Conservation (phyloP, 2,329 filamentous ascomycete species). For the Talaromyces funiculosus region DNA sequence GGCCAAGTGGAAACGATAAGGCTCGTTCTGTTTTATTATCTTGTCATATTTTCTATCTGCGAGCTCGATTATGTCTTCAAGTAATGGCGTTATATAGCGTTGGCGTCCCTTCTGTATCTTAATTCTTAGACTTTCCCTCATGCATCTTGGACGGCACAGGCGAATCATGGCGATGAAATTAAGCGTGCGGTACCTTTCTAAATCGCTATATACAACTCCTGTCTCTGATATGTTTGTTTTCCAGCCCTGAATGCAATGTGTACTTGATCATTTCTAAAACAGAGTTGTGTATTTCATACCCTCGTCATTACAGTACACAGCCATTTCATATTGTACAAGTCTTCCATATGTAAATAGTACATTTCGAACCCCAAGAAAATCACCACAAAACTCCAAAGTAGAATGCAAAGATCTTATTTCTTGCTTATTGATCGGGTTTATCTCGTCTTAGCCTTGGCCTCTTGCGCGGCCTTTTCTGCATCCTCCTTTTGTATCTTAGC, state of each 20-base stretch:
- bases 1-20: slow-evolving; percentile 43
- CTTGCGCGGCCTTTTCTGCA: slow-evolving; percentile 54
- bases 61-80: neutral
- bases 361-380: slow-evolving; percentile 13
- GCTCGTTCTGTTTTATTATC: neutral
- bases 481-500: slow-evolving; percentile 69
- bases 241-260: slow-evolving; percentile 7
- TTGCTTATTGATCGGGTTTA: slow-evolving; percentile 29
- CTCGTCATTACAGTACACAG: neutral
- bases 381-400: slow-evolving; percentile 3
- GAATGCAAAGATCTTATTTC: neutral
- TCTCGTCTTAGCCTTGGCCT: slow-evolving; percentile 29
- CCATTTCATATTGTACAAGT: slow-evolving; percentile 15
- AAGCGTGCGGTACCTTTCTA: neutral
- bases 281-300: slow-evolving; percentile 9
- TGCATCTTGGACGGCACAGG: slow-evolving; percentile 10
- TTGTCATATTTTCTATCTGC: neutral
- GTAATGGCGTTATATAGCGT: neutral
- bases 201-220: neutral
- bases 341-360: neutral
- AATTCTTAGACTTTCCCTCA: neutral
- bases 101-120: neutral
- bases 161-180: slow-evolving; percentile 1
- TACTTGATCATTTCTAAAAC: slow-evolving; percentile 14
- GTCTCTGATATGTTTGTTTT: neutral